Evolutionary conservation across 257 asterid species (phyloP), one percentile per base, ranked within the genome.

Genomic region (Solanum paucissectum): DNA sequence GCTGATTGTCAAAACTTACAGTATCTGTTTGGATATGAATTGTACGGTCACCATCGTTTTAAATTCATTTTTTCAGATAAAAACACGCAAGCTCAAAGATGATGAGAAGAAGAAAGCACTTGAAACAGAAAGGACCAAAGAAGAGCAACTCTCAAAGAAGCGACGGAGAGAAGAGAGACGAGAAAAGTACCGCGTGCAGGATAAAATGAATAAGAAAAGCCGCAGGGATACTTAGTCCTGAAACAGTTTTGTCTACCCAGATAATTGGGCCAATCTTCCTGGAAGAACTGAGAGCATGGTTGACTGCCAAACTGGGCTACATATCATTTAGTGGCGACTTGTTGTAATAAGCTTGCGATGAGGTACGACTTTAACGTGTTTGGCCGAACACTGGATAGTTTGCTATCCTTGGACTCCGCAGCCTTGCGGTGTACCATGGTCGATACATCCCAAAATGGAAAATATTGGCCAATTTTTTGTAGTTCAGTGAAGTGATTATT

Each of bases 111-210:
- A 88, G 92, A 95, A 97, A 93, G 91, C 81, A 38, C 90, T 72
- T 69, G 98, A 90, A 88, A 93, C 60, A 38, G 93, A 93, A 88
- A 92, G 90, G 88, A 94, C 95, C 37, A 97, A 97, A 91, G 96
- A 92, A 93, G 99, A 97, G 89, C 94, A 75, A 87, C 38, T 97
- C 69, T 92, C 95, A 0, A 97, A 92, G 81, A 97, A 94, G 93
- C 95, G 99, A 82, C 93, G 86, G 89, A 94, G 99, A 76, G 99
- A 97, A 91, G 99, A 97, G 90, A 88, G 98, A 25, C 91, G 94
- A 66, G 99, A 89, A 36, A 95, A 95, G 88, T 97, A 95, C 89
- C 91, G 93, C 25, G 93, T 83, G 86, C 90, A 95, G 92, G 99
- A 97, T 25, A 97, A 95, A 87, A 64, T 84, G 68, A 94, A 93